phyloP scores from a whole-genome alignment of 2,329 filamentous ascomycete genomes.

The Lasiodiplodia sp. region DNA sequence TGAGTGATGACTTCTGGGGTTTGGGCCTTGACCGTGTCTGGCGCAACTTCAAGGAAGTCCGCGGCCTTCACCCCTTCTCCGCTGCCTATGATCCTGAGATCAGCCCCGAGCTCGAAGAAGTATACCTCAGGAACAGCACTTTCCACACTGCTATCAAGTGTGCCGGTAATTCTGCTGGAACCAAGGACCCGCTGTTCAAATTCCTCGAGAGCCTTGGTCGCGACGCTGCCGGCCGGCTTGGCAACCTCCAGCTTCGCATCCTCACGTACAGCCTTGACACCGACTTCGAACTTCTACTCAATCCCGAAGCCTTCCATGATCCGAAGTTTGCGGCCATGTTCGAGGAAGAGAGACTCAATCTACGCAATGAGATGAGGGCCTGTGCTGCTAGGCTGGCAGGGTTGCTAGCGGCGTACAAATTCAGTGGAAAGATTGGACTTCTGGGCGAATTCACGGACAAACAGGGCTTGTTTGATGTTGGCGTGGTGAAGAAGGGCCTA shows the following conservation, averaged over 20 bases:
- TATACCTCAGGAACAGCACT: neutral
- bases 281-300: neutral
- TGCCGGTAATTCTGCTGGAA: neutral
- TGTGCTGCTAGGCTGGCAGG: neutral
- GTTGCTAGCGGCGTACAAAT: neutral
- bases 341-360: neutral
- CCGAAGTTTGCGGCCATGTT: neutral
- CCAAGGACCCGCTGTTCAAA: neutral
- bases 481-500: neutral
- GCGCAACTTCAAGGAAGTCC: neutral
- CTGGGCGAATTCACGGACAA: neutral
- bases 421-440: neutral
- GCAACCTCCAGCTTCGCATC: neutral
- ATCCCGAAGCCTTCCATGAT: neutral
- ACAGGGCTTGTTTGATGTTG: neutral
- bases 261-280: neutral
- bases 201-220: neutral
- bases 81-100: neutral
- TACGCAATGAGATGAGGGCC: neutral
- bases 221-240: neutral
- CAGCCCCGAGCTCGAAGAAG: conserved; percentile 4
- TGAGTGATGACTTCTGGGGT: neutral
- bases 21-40: neutral
- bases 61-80: neutral
- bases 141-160: neutral